These are phyloP conservation scores for Lactifluus echinatus DNA, from an alignment of 768 basidiomycete species.

Conservation along the genomic window DNA sequence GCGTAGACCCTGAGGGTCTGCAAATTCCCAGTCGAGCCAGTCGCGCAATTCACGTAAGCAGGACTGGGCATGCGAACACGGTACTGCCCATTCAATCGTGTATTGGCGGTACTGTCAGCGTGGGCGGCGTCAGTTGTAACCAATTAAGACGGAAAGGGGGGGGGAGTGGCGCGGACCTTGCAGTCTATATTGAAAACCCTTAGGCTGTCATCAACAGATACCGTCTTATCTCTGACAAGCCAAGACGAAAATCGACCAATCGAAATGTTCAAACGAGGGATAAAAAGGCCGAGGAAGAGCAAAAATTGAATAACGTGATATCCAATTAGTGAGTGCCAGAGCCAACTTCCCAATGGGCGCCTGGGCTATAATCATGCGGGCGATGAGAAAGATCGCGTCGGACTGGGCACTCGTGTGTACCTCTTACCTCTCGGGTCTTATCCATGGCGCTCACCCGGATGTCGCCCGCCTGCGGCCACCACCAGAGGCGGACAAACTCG, in stretches of 20 bases:
- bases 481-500: conserved; percentile 91
- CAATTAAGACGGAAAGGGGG: too few relatives aligned
- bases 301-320: conserved; percentile 78
- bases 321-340: conserved; percentile 63
- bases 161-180: conserved; percentile 44
- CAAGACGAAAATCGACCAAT: conserved; percentile 59
- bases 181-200: conserved; percentile 91
- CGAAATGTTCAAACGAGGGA: conserved; percentile 52
- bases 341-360: conserved; percentile 48
- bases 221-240: conserved; percentile 47
- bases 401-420: background rate
- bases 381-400: conserved; percentile 5
- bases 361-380: conserved; percentile 34
- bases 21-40: conserved; percentile 63
- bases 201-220: conserved; percentile 68
- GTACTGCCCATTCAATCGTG: conserved; percentile 93
- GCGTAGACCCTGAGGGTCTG: conserved; percentile 63
- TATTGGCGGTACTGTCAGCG: conserved; percentile 73
- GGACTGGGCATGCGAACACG: conserved; percentile 52
- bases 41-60: conserved; percentile 64
- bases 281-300: conserved; percentile 66
- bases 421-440: conserved; percentile 71
- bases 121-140: background rate
- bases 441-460: conserved; percentile 67
- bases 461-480: conserved; percentile 76